Percentiles rank a stretch among this genome's conserved stretches.
Conservation (phyloP, 2,329 filamentous ascomycete genomes). For the Trichoderma arundinaceum region DNA sequence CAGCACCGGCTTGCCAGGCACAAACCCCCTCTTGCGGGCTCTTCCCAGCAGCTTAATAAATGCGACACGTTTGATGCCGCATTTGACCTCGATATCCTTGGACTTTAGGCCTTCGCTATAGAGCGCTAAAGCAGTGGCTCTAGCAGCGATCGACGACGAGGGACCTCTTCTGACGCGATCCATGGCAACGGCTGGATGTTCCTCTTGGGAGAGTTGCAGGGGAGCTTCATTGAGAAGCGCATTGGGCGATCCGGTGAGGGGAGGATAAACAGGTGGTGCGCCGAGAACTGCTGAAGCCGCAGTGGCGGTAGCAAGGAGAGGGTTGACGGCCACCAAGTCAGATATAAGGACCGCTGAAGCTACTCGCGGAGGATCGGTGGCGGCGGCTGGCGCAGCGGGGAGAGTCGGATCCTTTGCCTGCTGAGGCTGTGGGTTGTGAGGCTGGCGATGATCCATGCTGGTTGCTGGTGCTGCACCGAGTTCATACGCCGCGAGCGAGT, state of each 20-base stretch:
- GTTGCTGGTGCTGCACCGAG: not conserved
- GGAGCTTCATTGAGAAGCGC: not conserved
- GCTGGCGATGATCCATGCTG: not conserved
- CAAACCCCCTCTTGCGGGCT: slow-evolving; percentile 4
- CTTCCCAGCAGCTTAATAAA: slow-evolving; percentile 12
- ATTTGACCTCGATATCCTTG: slow-evolving; percentile 2
- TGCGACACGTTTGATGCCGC: slow-evolving; percentile 9
- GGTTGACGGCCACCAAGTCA: too few species aligned
- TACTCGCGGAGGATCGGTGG: not conserved
- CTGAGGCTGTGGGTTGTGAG: not conserved
- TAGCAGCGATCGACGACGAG: not conserved
- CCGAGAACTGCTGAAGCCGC: not conserved
- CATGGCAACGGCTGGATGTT: not conserved
- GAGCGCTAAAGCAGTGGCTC: slow-evolving; percentile 4
- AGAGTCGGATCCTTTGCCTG: not conserved
- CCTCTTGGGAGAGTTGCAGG: not conserved
- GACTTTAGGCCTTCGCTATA: slow-evolving; percentile 10
- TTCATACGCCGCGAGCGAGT: not conserved
- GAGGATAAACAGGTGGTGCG: not conserved
- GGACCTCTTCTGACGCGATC: slow-evolving; percentile 6
- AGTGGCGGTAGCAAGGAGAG: not conserved
- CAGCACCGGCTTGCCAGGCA: not conserved
- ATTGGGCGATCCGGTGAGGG: not conserved
- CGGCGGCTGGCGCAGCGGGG: not conserved
- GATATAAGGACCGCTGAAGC: not conserved